These are phyloP conservation scores for Ichthyophthirius multifiliis DNA, from an alignment of 169 alveolate genomes.

Conservation along the genomic window DNA sequence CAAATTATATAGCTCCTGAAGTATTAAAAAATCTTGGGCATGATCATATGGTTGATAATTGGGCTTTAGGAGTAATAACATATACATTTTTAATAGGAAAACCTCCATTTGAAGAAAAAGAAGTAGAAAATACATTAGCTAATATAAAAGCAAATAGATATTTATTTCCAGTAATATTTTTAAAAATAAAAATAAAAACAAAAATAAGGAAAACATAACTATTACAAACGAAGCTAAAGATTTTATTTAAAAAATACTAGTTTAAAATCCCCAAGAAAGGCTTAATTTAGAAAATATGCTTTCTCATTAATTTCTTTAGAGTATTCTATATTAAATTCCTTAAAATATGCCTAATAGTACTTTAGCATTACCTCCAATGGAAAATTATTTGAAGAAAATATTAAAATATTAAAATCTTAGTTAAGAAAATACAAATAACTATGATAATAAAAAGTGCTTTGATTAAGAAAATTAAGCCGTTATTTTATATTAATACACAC, in stretches of 20 bases:
- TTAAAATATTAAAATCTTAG: no score
- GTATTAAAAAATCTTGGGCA: conserved; percentile 75
- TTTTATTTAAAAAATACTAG: background rate
- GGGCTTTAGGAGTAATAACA: conserved; percentile 72
- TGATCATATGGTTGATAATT: conserved; percentile 72
- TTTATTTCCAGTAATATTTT: conserved; percentile 61
- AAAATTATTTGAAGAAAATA: no score
- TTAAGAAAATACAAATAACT: no score
- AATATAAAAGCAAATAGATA: conserved; percentile 79
- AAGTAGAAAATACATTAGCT: conserved; percentile 72
- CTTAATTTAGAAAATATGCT: background rate
- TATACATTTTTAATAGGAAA: conserved; percentile 70
- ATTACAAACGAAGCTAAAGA: background rate
- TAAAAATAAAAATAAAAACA: background rate
- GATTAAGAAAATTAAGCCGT: background rate
- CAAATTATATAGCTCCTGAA: conserved; percentile 83
- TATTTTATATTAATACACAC: background rate
- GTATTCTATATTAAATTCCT: background rate
- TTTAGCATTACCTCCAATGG: background rate
- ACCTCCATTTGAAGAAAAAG: conserved; percentile 78
- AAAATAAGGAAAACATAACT: background rate
- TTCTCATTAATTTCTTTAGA: background rate
- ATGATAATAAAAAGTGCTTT: no score
- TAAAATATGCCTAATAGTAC: background rate
- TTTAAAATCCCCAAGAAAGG: background rate